Evolutionary conservation across 768 basidiomycete species (phyloP), one percentile per base, ranked within the genome.

Genomic region (Pilatotrama ljubarskyi): DNA sequence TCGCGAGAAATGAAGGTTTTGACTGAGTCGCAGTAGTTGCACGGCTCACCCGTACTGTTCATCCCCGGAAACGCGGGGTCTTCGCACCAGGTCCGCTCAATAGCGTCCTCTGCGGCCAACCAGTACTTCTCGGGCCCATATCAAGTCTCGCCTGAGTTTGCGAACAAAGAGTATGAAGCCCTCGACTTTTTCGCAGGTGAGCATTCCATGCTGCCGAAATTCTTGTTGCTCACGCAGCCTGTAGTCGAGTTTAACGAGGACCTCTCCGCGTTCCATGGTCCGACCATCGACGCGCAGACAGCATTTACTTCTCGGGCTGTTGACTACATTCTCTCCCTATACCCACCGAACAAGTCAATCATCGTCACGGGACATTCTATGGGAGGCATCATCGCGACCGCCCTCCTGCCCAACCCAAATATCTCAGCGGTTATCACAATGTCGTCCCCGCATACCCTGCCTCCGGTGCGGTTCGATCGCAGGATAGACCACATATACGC

Each of bases 51-150:
- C n/a, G 93, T 96, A 26, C 79, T 99, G 26, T 99, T 98, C 76
- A 89, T 98, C 42, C 97, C 97, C 1, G 97, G 97, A 8, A 98
- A 98, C 72, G 96, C 96, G 22, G 97, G 97, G 5, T 95, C 93
- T 2, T 95, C 90, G 35, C 87, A 85, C 64, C 97, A 98, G 79
- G 90, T 92, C 47, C 86, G 97, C 63, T 95, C 93, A 13, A 94
- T 98, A 66, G 96, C 96, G 4, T 94, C 93, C 13, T 95, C 93
- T 10, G 92, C 94, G 5, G 77, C 89, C 0, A 80, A 91, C 51
- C 93, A 95, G 66, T 95, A 83, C 69, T 92, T 83, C 68, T 75
- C 80, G 14, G 78, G 81, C 24, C 93, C 90, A 0, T 75, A 80
- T 60, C 71, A 78, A 20, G 72, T 84, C 38, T 79, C 87, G 5